phyloP scores from a whole-genome alignment of 306 rosid species.

The Lathyrus sativus region DNA sequence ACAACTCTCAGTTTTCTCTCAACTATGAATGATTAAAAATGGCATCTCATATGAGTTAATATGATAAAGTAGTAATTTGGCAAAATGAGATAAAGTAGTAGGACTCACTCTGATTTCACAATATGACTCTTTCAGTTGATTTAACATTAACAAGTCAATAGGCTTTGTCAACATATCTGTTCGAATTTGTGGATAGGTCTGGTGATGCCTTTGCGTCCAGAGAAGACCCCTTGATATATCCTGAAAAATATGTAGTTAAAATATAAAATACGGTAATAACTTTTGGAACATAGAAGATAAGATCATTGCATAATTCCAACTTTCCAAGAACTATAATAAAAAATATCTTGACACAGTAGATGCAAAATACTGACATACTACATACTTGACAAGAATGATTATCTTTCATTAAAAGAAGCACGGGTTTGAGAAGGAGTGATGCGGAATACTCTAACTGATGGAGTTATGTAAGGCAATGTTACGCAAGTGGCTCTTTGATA shows the following conservation, averaged over 20 bases:
- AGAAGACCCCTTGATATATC: conserved; percentile 91
- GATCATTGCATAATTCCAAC: conserved; percentile 2
- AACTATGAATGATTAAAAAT: not conserved
- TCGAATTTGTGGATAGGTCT: conserved; percentile 93
- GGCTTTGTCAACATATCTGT: conserved; percentile 84
- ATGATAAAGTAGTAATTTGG: not conserved
- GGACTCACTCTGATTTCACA: conserved; percentile 86
- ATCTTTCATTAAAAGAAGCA: conserved; percentile 24
- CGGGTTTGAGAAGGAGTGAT: conserved; percentile 2
- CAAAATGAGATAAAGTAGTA: conserved; percentile 23
- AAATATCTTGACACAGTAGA: conserved; percentile 1
- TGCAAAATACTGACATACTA: conserved; percentile 8
- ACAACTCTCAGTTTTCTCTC: not conserved
- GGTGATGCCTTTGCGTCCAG: conserved; percentile 97
- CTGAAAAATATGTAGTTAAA: conserved; percentile 51
- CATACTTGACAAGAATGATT: not conserved
- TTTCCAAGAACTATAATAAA: conserved; percentile 14
- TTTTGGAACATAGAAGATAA: conserved; percentile 3
- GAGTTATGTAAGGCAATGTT: not conserved
- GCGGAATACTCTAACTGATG: not conserved
- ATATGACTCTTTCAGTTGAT: conserved; percentile 79
- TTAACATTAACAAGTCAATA: conserved; percentile 79
- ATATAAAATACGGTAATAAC: conserved; percentile 23
- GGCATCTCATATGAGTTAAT: not conserved
- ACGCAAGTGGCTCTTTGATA: not conserved